Evolutionary conservation across 257 asterid species (phyloP), one percentile per base, ranked within the genome.

Genomic region (Nemophila menziesii): DNA sequence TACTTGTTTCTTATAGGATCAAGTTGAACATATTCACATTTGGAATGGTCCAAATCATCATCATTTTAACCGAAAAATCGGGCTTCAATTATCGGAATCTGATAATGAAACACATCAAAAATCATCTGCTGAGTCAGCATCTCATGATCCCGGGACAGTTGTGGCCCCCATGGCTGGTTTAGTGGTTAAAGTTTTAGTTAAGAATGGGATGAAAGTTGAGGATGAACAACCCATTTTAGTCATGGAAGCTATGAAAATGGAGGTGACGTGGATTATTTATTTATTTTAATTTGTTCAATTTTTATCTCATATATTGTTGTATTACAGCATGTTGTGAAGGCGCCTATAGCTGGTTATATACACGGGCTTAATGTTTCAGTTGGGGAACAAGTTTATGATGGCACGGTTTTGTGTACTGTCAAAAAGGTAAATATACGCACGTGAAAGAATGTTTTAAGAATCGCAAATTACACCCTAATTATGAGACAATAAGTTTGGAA

Each of bases 231-330:
- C 95, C 20, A 54, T 85, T 45, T 53, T 90, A 45, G 94, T 81
- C 33, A 56, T 90, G 57, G 98, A 90, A 68, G 98, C 98, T 42
- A 90, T 90, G 98, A 90, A 90, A 73, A 90, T 90, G 98, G 98
- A 90, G 98, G 98, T 79, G 33, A 14, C 46, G n/a, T 46, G 51
- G 39, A 33, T 60, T 42, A 16, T 41, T 22, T 41, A 18, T 33
- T 52, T 44, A 11, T 15, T 3, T 33, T 43, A 16, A 36, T 29
- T 26, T 27, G 33, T 56, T 53, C 14, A 43, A n/a, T 37, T 5
- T 43, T 24, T 34, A 6, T 33, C 39, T 56, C 51, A 20, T 39
- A 18, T 20, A 27, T 21, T 46, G 23, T 54, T 42, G 53, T 51
- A 20, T 43, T 62, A 20, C 74, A 90, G 98, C 96, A 90, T 62